These are phyloP conservation scores for Herpetospermum pedunculosum DNA, from an alignment of 306 rosid species.

Conservation along the genomic window DNA sequence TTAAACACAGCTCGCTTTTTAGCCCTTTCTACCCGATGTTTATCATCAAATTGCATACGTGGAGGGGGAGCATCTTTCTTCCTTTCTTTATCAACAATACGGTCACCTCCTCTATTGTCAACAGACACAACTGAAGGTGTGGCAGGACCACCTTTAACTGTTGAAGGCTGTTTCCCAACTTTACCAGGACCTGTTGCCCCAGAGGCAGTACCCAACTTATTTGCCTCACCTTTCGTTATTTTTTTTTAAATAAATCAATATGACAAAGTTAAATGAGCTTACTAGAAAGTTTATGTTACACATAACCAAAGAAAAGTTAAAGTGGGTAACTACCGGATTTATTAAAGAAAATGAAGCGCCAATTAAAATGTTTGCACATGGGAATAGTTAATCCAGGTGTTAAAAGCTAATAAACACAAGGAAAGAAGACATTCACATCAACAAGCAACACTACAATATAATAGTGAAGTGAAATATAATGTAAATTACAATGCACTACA, in stretches of 20 bases:
- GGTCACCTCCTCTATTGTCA: constrained; percentile 54
- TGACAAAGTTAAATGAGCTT: neutral
- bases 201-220: constrained; percentile 23
- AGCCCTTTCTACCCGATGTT: constrained; percentile 57
- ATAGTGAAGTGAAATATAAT: neutral
- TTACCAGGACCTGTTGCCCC: constrained; percentile 18
- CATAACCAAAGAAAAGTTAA: neutral
- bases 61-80: constrained; percentile 80
- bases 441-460: neutral
- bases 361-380: neutral
- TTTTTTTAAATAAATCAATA: constrained; percentile 10
- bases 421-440: neutral
- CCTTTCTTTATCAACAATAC: constrained; percentile 55
- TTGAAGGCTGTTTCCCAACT: constrained; percentile 36
- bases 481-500: neutral
- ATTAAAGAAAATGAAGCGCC: neutral
- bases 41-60: constrained; percentile 75
- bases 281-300: neutral
- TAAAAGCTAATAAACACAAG: neutral
- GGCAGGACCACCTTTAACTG: constrained; percentile 31
- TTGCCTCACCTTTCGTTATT: constrained; percentile 22
- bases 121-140: constrained; percentile 20
- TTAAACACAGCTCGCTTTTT: constrained; percentile 59
- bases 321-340: neutral
- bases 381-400: neutral